A percentile compares a stretch with the other conserved stretches of the same genome.
Evolutionary conservation across 2,329 filamentous ascomycete species (phyloP).

Genomic region (Microcera coccophila): DNA sequence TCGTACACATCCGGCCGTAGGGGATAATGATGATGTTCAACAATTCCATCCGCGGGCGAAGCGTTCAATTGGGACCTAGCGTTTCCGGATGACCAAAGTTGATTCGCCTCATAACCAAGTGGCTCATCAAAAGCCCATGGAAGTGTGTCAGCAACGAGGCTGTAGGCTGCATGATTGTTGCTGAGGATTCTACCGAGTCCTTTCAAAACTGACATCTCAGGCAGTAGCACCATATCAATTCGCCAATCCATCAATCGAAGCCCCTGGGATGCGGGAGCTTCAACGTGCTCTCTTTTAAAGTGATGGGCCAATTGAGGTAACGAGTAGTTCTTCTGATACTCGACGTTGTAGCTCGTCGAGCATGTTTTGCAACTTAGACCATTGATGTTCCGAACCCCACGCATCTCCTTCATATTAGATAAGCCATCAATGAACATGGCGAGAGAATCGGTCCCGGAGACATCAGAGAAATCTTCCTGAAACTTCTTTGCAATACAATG

Average conservation of each 20-base stretch:
- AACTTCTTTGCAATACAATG: constrained; percentile 59
- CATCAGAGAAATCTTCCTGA: constrained; percentile 53
- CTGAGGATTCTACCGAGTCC: constrained; percentile 27
- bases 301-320: constrained; percentile 58
- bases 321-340: constrained; percentile 43
- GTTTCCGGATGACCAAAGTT: not conserved
- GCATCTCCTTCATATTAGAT: constrained; percentile 54
- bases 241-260: constrained; percentile 40
- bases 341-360: constrained; percentile 33
- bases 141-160: constrained; percentile 38
- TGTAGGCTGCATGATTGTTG: constrained; percentile 31
- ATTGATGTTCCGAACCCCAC: constrained; percentile 51
- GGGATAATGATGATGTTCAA: too few species aligned
- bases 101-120: not conserved
- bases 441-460: constrained; percentile 54
- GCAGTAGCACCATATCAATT: constrained; percentile 44
- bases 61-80: too few species aligned
- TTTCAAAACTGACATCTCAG: constrained; percentile 31
- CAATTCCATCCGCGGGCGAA: too few species aligned
- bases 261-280: constrained; percentile 21
- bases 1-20: too few species aligned
- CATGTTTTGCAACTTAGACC: constrained; percentile 55
- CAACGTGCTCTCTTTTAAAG: constrained; percentile 46
- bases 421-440: constrained; percentile 57
- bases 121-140: constrained; percentile 30